A percentile compares a stretch with the other conserved stretches of the same genome.
Evolutionary conservation across 1,284 basidiomycete genomes (phyloP).

Genomic region (Cutaneotrichosporon spelunceum): DNA sequence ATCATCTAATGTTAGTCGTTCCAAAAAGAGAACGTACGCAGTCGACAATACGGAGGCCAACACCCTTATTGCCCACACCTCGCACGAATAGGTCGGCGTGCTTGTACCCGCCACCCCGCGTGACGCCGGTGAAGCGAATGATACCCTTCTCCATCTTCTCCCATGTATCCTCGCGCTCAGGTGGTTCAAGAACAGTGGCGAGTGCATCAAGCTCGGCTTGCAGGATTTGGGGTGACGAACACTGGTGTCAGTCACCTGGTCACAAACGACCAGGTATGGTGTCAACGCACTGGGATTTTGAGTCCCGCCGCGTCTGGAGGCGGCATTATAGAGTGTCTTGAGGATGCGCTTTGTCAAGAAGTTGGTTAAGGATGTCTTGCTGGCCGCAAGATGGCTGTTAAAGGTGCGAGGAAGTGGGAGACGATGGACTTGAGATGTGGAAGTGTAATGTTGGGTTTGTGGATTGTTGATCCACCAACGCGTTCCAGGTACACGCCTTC

Average conservation of each 20-base stretch:
- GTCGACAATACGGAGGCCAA: slow-evolving; percentile 44
- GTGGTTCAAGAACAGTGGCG: slow-evolving; percentile 36
- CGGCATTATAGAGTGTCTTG: slow-evolving; percentile 25
- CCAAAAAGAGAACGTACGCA: slow-evolving; percentile 40
- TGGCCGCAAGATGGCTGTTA: not conserved
- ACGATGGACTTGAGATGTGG: not conserved
- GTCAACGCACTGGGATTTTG: slow-evolving; percentile 43
- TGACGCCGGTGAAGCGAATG: slow-evolving; percentile 48
- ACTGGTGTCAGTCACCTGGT: slow-evolving; percentile 29
- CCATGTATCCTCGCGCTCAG: slow-evolving; percentile 53
- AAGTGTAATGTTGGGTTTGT: not conserved
- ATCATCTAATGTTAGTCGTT: slow-evolving; percentile 44
- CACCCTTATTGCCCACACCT: slow-evolving; percentile 47
- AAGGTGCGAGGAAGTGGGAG: not conserved
- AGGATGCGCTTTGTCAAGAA: not conserved
- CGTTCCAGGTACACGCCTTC: no score
- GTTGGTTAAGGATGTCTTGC: not conserved
- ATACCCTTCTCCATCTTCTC: slow-evolving; percentile 50
- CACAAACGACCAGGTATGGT: no score
- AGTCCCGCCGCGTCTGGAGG: slow-evolving; percentile 35
- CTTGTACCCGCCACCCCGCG: slow-evolving; percentile 51
- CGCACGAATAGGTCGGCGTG: slow-evolving; percentile 42
- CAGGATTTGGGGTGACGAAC: slow-evolving; percentile 45
- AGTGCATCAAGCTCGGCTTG: slow-evolving; percentile 45
- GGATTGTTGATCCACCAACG: not conserved